Percentiles rank a stretch among this genome's conserved stretches.
These are phyloP conservation scores for Chiua sp. DNA, from an alignment of 1,284 basidiomycete genomes.

Conservation along the genomic window DNA sequence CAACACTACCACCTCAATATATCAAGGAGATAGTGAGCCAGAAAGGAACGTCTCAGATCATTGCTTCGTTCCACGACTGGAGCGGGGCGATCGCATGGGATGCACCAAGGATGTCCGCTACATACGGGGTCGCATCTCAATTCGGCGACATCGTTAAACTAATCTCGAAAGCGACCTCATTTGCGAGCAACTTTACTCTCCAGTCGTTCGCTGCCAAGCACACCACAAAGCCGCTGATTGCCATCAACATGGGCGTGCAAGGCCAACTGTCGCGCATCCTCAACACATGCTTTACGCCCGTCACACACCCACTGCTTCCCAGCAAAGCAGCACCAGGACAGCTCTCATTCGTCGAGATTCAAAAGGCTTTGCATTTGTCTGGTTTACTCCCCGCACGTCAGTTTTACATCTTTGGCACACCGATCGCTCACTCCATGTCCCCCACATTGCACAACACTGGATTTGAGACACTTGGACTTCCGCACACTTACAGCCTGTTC, in stretches of 20 bases:
- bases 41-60: conserved; percentile 81
- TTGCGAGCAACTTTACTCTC: conserved; percentile 85
- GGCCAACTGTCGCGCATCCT: conserved; percentile 93
- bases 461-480: conserved; percentile 83
- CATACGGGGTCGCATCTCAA: conserved; percentile 67
- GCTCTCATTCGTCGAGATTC: conserved; percentile 87
- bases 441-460: conserved; percentile 94
- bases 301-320: conserved; percentile 89
- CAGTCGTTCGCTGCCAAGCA: conserved; percentile 71
- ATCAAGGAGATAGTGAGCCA: conserved; percentile 60
- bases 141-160: conserved; percentile 94
- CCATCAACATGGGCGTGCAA: conserved; percentile 91
- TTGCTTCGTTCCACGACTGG: conserved; percentile 97
- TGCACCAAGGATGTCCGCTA: conserved; percentile 66
- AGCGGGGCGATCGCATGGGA: conserved; percentile 88
- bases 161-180: conserved; percentile 79
- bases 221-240: conserved; percentile 81
- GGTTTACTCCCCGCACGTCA: conserved; percentile 75
- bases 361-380: conserved; percentile 79
- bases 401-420: conserved; percentile 90
- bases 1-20: conserved; percentile 70
- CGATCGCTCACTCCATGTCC: conserved; percentile 90
- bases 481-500: conserved; percentile 79
- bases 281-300: conserved; percentile 86
- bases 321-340: conserved; percentile 92